A percentile compares a stretch with the other conserved stretches of the same genome.
These are phyloP conservation scores for Thalia dealbata DNA, from an alignment of 176 grass and related monocot genomes.

Conservation along the genomic window DNA sequence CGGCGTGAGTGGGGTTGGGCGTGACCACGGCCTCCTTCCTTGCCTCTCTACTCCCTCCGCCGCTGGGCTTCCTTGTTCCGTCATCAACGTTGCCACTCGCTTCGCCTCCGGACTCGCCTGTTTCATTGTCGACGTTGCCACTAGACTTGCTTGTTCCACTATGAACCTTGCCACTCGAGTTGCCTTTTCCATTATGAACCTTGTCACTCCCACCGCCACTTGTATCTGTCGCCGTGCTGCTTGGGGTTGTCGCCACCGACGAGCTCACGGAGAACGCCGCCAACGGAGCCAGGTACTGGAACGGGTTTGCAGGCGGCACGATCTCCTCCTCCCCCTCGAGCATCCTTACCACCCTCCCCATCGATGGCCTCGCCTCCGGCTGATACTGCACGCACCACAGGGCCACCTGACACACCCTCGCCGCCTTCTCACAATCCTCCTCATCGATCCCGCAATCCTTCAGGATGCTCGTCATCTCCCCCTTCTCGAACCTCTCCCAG, in stretches of 20 bases:
- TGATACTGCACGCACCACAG: slow-evolving; percentile 54
- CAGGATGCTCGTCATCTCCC: slow-evolving; percentile 25
- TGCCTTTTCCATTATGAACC: neutral
- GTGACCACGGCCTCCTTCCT: too few relatives aligned
- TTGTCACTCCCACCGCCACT: neutral
- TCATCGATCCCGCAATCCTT: slow-evolving; percentile 10
- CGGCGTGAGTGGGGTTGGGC: too few relatives aligned
- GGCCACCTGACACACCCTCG: slow-evolving; percentile 51
- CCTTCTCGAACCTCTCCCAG: slow-evolving; percentile 40
- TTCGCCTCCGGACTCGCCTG: too few relatives aligned
- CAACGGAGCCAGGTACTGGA: slow-evolving; percentile 16
- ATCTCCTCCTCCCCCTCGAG: slow-evolving; percentile 55
- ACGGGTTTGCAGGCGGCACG: slow-evolving; percentile 35
- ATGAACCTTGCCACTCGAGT: neutral
- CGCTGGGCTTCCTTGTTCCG: too few relatives aligned
- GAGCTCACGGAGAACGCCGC: neutral
- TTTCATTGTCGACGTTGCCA: too few relatives aligned
- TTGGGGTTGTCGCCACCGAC: neutral
- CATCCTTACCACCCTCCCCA: slow-evolving; percentile 50
- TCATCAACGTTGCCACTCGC: too few relatives aligned
- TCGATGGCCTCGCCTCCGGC: slow-evolving; percentile 33
- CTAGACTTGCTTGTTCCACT: neutral
- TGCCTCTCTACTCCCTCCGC: too few relatives aligned
- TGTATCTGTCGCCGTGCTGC: neutral
- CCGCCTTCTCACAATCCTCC: slow-evolving; percentile 24